Percentiles rank a stretch among this genome's conserved stretches.
Conservation (phyloP, 2,329 filamentous ascomycete species). For the Calonectria naviculata region DNA sequence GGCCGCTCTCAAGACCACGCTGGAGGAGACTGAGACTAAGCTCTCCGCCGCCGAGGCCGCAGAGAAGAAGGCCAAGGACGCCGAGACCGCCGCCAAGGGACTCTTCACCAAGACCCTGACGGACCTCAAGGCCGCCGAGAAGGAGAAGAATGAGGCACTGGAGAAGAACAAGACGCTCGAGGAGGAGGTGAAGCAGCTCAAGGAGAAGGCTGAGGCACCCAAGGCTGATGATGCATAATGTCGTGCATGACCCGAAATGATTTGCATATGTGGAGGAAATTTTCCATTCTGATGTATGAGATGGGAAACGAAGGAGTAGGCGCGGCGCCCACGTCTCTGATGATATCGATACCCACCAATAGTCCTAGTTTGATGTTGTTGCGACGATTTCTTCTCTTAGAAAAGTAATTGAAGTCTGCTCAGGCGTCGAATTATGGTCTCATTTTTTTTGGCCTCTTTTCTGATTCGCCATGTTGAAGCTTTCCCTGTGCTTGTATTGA, state of each 20-base stretch:
- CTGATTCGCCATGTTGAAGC: neutral
- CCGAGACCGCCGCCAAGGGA: constrained; percentile 13
- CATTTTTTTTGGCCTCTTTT: too few species aligned
- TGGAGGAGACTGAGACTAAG: constrained; percentile 28
- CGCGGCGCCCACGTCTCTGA: constrained; percentile 43
- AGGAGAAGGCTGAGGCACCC: constrained; percentile 25
- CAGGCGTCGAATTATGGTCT: constrained; percentile 8
- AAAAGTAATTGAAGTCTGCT: constrained; percentile 22
- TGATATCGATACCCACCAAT: constrained; percentile 45
- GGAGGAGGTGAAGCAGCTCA: constrained; percentile 27
- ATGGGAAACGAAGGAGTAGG: constrained; percentile 45
- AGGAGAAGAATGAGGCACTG: constrained; percentile 24
- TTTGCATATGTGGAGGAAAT: constrained; percentile 20
- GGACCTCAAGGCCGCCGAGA: constrained; percentile 10
- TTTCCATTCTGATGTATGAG: constrained; percentile 26
- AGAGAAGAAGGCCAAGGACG: constrained; percentile 16
- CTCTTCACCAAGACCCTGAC: constrained; percentile 15
- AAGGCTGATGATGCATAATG: constrained; percentile 19
- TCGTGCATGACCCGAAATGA: constrained; percentile 22
- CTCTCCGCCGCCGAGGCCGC: constrained; percentile 29
- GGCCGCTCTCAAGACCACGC: constrained; percentile 20
- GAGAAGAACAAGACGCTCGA: constrained; percentile 22
- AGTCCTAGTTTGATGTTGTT: constrained; percentile 31
- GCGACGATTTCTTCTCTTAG: constrained; percentile 11
- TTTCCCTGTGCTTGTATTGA: neutral